Evolutionary conservation across 2,329 filamentous ascomycete genomes (phyloP).

Genomic region (Alternaria sp.): DNA sequence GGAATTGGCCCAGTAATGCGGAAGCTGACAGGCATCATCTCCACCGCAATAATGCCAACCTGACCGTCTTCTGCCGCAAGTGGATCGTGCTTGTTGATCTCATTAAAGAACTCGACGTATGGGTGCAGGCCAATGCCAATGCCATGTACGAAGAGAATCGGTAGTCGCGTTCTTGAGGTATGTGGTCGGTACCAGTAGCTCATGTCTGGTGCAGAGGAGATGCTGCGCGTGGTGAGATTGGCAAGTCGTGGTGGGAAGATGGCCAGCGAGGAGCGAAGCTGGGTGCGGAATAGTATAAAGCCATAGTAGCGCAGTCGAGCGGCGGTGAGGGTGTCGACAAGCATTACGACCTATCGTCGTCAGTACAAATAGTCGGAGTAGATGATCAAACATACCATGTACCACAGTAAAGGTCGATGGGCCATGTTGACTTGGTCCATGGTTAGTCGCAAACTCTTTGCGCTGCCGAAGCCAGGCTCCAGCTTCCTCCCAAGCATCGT

Average conservation of each 20-base stretch:
- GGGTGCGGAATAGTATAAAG: slow-evolving; percentile 63
- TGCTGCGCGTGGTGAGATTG: slow-evolving; percentile 56
- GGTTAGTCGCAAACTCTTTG: slow-evolving; percentile 68
- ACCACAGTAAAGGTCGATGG: slow-evolving; percentile 72
- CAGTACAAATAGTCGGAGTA: not conserved
- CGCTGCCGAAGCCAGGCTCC: slow-evolving; percentile 63
- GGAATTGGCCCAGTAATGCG: slow-evolving; percentile 66
- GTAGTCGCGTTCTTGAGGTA: slow-evolving; percentile 64
- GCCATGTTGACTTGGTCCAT: slow-evolving; percentile 69
- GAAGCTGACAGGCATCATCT: slow-evolving; percentile 71
- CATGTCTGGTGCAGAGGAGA: slow-evolving; percentile 61
- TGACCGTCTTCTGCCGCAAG: slow-evolving; percentile 52
- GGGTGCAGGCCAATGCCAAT: slow-evolving; percentile 73
- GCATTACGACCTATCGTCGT: slow-evolving; percentile 54
- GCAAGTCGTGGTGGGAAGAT: slow-evolving; percentile 69
- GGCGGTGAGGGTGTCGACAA: slow-evolving; percentile 61
- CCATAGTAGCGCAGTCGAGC: slow-evolving; percentile 57
- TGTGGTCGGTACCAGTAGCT: slow-evolving; percentile 74
- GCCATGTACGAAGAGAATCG: slow-evolving; percentile 74
- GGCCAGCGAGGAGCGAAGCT: slow-evolving; percentile 54
- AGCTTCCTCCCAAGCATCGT: slow-evolving; percentile 61
- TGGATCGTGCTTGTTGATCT: slow-evolving; percentile 55
- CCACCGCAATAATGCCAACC: slow-evolving; percentile 70
- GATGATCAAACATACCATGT: slow-evolving; percentile 57
- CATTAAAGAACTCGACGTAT: slow-evolving; percentile 66